These are phyloP conservation scores for Apophysomyces ossiformis DNA, from an alignment of 371 early-diverging fungal species.

Conservation along the genomic window DNA sequence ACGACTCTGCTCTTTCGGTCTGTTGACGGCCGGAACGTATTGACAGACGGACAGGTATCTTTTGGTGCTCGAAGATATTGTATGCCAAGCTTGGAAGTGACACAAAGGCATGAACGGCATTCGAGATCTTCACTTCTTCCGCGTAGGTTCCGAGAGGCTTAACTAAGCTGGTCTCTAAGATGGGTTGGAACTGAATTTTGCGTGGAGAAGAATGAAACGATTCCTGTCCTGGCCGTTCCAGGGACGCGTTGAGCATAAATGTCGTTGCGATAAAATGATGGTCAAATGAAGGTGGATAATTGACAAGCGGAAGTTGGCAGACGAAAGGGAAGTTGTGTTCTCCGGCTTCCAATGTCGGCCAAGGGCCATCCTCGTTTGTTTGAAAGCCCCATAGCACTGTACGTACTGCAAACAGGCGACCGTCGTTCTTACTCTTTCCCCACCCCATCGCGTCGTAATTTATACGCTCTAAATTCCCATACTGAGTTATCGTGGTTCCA, in stretches of 20 bases:
- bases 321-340: constrained; percentile 41
- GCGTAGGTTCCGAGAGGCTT: neutral
- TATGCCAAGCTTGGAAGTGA: constrained; percentile 31
- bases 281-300: constrained; percentile 39
- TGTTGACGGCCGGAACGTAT: constrained; percentile 3
- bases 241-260: constrained; percentile 29
- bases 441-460: constrained; percentile 30
- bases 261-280: constrained; percentile 31
- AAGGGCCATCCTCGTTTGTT: constrained; percentile 6
- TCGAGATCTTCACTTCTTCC: constrained; percentile 17
- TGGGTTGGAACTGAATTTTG: constrained; percentile 34
- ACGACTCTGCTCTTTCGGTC: constrained; percentile 15
- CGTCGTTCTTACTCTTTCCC: constrained; percentile 22
- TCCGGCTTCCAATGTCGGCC: constrained; percentile 42
- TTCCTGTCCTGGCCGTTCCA: constrained; percentile 30
- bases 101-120: constrained; percentile 16
- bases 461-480: constrained; percentile 25
- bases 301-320: constrained; percentile 44
- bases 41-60: constrained; percentile 14
- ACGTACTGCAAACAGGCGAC: constrained; percentile 37
- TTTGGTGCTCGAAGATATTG: constrained; percentile 21
- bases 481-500: neutral
- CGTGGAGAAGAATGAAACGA: constrained; percentile 30
- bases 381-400: constrained; percentile 37
- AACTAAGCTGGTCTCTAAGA: neutral